phyloP scores from a whole-genome alignment of 2,329 filamentous ascomycete genomes.

The Fusarium sterilihyphosum region DNA sequence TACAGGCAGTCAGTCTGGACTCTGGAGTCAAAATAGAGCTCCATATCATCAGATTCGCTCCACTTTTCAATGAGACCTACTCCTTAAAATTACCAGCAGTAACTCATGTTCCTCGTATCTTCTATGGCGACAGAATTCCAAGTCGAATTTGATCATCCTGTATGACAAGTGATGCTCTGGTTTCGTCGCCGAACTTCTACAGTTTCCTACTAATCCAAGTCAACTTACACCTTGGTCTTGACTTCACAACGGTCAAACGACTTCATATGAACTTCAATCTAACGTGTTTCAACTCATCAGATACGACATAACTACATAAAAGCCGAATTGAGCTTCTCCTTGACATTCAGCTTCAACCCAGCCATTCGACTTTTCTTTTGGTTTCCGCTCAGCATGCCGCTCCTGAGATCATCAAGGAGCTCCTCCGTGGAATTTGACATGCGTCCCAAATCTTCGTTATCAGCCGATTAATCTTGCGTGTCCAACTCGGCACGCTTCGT shows the following conservation, averaged over 20 bases:
- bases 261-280: constrained; percentile 43
- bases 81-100: not conserved
- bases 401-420: constrained; percentile 39
- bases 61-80: not conserved
- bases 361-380: constrained; percentile 47
- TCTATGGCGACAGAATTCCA: not conserved
- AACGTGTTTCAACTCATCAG: constrained; percentile 54
- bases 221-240: not conserved
- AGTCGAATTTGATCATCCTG: not conserved
- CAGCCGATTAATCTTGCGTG: constrained; percentile 54
- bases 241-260: not conserved
- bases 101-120: not conserved
- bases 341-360: constrained; percentile 51
- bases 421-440: constrained; percentile 44
- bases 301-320: constrained; percentile 57
- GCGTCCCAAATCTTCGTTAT: constrained; percentile 46
- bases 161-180: not conserved
- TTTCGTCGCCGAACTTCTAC: not conserved
- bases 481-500: constrained; percentile 55
- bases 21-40: not conserved
- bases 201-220: not conserved
- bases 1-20: too few species aligned
- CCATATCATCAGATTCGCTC: not conserved
- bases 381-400: constrained; percentile 48
- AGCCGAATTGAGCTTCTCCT: constrained; percentile 50